phyloP scores from a whole-genome alignment of 2,329 filamentous ascomycete genomes.

The Cephalotrichum gorgonifer region DNA sequence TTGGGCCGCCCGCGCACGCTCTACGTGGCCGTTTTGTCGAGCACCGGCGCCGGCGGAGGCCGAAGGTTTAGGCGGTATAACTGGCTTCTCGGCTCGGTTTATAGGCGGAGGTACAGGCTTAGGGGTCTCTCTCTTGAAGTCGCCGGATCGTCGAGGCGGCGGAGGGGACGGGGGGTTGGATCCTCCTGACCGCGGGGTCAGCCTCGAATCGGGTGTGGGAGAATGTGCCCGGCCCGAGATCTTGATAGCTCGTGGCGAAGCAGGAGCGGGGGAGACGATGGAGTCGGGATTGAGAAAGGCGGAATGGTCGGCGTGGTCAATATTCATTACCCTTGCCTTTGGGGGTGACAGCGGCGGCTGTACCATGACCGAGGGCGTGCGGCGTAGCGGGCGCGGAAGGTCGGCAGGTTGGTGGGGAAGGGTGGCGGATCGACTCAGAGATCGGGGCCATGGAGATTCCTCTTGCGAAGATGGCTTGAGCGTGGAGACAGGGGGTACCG shows the following conservation, averaged over 20 bases:
- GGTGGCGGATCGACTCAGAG: conserved; percentile 28
- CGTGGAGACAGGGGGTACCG: conserved; percentile 20
- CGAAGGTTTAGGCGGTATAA: conserved; percentile 17
- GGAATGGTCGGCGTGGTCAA: conserved; percentile 27
- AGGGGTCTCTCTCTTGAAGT: conserved; percentile 36
- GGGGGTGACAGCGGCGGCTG: conserved; percentile 62
- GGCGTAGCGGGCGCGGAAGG: conserved; percentile 19
- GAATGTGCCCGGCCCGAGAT: conserved; percentile 46
- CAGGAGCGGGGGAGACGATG: conserved; percentile 23
- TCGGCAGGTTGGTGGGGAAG: conserved; percentile 30
- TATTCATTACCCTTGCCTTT: conserved; percentile 28
- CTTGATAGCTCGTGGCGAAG: conserved; percentile 35
- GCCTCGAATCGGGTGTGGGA: conserved; percentile 34
- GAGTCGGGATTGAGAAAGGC: conserved; percentile 38
- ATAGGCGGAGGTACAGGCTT: conserved; percentile 57
- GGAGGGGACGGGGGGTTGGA: conserved; percentile 52
- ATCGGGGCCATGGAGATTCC: conserved; percentile 7
- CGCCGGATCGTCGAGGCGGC: conserved; percentile 51
- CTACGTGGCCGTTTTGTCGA: conserved; percentile 1
- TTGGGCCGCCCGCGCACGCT: conserved; percentile 13
- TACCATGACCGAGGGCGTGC: conserved; percentile 56
- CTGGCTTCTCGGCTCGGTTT: conserved; percentile 65
- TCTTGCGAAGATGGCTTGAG: neutral
- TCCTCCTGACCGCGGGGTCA: conserved; percentile 35
- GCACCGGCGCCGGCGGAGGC: conserved; percentile 15